Conservation (phyloP, 2,329 filamentous ascomycete genomes). For the Dactylellina cionopaga region DNA sequence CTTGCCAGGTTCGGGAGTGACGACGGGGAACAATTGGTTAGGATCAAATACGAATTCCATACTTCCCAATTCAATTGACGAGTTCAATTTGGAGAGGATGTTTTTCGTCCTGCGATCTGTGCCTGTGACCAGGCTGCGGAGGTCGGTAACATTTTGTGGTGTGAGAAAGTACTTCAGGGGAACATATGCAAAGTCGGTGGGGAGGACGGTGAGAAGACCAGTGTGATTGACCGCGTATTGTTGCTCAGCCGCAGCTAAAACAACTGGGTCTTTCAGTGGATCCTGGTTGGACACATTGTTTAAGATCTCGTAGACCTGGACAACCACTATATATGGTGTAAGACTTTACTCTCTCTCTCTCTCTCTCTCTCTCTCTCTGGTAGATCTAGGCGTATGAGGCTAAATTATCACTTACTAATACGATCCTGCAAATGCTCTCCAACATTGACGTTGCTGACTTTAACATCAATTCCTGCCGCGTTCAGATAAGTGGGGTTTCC, state of each 20-base stretch:
- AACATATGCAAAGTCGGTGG: constrained; percentile 63
- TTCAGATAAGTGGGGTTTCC: constrained; percentile 64
- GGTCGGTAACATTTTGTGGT: background rate
- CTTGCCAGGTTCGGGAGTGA: constrained; percentile 58
- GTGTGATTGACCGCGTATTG: constrained; percentile 58
- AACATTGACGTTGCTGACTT: constrained; percentile 63
- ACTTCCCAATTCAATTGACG: constrained; percentile 61
- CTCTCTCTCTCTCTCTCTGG: too few species aligned
- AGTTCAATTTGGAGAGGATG: constrained; percentile 58
- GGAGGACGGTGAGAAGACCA: constrained; percentile 62
- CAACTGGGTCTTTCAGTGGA: constrained; percentile 58
- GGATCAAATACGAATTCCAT: constrained; percentile 66
- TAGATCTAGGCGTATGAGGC: too few species aligned
- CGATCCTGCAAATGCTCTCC: constrained; percentile 66
- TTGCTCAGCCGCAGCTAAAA: constrained; percentile 58
- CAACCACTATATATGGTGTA: constrained; percentile 60
- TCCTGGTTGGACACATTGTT: constrained; percentile 63
- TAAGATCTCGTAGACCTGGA: constrained; percentile 64
- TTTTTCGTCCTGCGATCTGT: constrained; percentile 53
- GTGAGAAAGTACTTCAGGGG: constrained; percentile 57
- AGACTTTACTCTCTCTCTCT: background rate
- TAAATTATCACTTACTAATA: constrained; percentile 57
- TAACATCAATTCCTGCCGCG: constrained; percentile 61
- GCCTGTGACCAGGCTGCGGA: background rate
- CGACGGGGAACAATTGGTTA: constrained; percentile 63